phyloP scores from a whole-genome alignment of 2,329 filamentous ascomycete species.

The Aplosporella prunicola region DNA sequence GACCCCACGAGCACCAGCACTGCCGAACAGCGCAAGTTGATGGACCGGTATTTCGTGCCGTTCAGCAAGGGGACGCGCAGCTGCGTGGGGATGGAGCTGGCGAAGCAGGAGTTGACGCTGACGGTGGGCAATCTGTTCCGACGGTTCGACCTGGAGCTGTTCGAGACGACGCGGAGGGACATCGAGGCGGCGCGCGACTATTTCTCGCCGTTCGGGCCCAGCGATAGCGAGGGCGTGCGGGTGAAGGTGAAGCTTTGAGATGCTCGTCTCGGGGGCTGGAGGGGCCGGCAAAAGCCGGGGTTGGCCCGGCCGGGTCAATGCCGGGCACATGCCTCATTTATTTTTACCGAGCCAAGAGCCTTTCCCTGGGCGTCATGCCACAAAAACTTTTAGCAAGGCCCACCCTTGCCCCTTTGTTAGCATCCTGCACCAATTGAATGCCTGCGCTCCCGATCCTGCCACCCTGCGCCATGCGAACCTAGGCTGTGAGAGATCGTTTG shows the following conservation, averaged over 20 bases:
- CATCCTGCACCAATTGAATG: too few relatives aligned
- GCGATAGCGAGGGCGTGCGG: conserved; percentile 12
- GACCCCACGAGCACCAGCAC: conserved; percentile 5
- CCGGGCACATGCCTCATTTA: too few relatives aligned
- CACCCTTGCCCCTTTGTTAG: too few relatives aligned
- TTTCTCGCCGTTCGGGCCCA: conserved; percentile 11
- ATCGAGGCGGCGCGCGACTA: conserved; percentile 12
- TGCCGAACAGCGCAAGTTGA: conserved; percentile 1
- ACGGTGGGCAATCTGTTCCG: conserved; percentile 1
- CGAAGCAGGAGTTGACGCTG: conserved; percentile 3
- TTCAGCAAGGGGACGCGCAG: conserved; percentile 15
- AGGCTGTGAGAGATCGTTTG: too few relatives aligned
- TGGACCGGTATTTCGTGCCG: conserved; percentile 14
- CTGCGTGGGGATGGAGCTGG: conserved; percentile 14
- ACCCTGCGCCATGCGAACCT: too few relatives aligned
- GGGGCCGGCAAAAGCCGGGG: too few relatives aligned
- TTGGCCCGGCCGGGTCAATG: background rate
- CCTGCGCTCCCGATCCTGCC: too few relatives aligned
- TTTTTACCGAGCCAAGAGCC: too few relatives aligned
- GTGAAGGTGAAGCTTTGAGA: conserved; percentile 10
- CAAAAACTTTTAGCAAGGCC: background rate
- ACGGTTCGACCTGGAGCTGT: conserved; percentile 8
- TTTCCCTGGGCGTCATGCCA: too few relatives aligned
- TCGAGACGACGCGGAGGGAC: conserved; percentile 12
- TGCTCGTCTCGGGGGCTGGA: too few relatives aligned